Evolutionary conservation across 441 rosid genomes (phyloP).

Genomic region (Corymbia citriodora): DNA sequence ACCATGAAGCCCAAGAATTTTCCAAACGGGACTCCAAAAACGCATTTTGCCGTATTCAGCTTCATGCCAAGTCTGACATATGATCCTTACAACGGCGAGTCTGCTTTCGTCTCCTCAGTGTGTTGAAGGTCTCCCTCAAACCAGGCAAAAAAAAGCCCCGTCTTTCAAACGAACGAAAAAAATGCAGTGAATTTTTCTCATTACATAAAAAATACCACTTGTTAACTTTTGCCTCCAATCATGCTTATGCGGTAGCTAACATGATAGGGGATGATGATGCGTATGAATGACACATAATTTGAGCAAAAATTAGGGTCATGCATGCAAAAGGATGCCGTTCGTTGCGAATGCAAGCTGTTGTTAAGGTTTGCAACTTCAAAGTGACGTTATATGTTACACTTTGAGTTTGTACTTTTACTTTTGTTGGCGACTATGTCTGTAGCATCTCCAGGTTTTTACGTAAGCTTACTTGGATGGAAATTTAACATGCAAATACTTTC

Average conservation of each 20-base stretch:
- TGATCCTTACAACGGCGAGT: not conserved
- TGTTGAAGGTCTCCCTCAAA: not conserved
- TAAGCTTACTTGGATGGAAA: not conserved
- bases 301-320: not conserved
- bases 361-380: not conserved
- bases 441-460: not conserved
- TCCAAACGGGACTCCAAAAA: not conserved
- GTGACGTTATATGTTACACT: not conserved
- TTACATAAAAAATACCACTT: not conserved
- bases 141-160: not conserved
- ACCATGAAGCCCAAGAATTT: not conserved
- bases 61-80: not conserved
- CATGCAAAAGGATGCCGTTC: not conserved
- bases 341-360: not conserved
- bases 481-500: not conserved
- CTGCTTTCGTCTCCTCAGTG: not conserved
- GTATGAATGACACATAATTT: not conserved
- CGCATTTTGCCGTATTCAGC: not conserved
- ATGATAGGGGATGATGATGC: not conserved
- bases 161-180: not conserved
- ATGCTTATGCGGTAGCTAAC: no score
- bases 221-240: not conserved
- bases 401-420: not conserved
- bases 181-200: not conserved
- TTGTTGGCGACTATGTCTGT: not conserved